Evolutionary conservation across 2,329 filamentous ascomycete species (phyloP), one percentile per base, ranked within the genome.

Genomic region (Alternaria dauci): DNA sequence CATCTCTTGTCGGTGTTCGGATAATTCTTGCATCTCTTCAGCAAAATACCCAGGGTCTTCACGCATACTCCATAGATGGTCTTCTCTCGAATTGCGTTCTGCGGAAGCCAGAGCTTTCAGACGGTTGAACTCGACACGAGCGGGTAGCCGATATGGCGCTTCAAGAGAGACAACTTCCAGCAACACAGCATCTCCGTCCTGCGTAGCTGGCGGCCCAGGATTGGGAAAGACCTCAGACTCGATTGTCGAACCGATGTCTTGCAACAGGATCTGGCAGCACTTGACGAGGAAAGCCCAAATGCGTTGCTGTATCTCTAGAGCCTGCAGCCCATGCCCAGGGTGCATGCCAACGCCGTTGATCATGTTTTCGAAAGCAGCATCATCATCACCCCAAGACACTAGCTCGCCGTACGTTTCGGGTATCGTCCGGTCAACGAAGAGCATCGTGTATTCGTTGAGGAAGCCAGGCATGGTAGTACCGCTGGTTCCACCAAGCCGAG

Each of bases 11-110:
- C 80, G 75, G 65, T 88, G 86, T 12, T 86, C 83, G 23, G 75
- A 78, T 28, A 69, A 66, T 1, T 85, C 82, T 8, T 68, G 61
- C 3, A 87, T n/a, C 34, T 73, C 59, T 2, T 84, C 77, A 5
- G 79, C 73, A 63, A 88, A 89, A 72, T 88, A 88, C 1, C 75
- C 74, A 0, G 87, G 86, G 68, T 89, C 87, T 65, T 89, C 87
- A 4, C 87, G 80, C 3, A 89, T 73, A 0, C 80, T 69, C 81
- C 82, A 71, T 3, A 66, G 2, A 47, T 65, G 59, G 41, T 69
- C 67, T 42, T 69, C 63, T 25, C 23, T 14, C 9, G 25, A 34
- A 25, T 55, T 60, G 11, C 41, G 47, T 46, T 55, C 46, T 11
- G 55, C 58, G 38, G 28, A 46, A 25, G 30, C 42, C 20, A 55